These are phyloP conservation scores for Collybiopsis luxurians DNA, from an alignment of 768 basidiomycete genomes.

Conservation along the genomic window DNA sequence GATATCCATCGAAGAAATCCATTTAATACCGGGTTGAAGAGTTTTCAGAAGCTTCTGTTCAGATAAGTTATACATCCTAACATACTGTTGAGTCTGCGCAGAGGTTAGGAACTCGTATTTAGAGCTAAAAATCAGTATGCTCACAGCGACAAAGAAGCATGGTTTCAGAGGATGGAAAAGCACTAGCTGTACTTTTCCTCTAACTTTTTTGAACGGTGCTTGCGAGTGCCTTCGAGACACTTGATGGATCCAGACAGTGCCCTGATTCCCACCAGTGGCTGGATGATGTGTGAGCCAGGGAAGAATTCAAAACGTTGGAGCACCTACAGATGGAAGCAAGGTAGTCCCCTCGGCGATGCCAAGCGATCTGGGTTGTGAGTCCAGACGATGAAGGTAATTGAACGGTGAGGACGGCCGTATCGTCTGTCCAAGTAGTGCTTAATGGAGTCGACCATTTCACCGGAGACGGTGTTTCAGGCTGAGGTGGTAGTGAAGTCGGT, in stretches of 20 bases:
- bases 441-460: conserved; percentile 67
- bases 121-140: conserved; percentile 22
- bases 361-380: conserved; percentile 74
- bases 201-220: conserved; percentile 95
- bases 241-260: conserved; percentile 95
- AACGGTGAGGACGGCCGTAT: conserved; percentile 58
- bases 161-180: conserved; percentile 94
- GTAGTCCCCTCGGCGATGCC: conserved; percentile 96
- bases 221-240: conserved; percentile 92
- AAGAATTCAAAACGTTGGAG: conserved; percentile 4
- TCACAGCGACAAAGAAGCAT: conserved; percentile 95
- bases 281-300: conserved; percentile 7
- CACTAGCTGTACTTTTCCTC: conserved; percentile 86
- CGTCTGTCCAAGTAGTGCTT: conserved; percentile 43
- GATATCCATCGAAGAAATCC: conserved; percentile 97
- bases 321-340: conserved; percentile 90
- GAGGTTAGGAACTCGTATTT: background rate
- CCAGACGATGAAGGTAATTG: conserved; percentile 66
- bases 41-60: conserved; percentile 94
- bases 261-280: conserved; percentile 71
- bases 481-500: conserved; percentile 61
- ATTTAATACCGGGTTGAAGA: conserved; percentile 90
- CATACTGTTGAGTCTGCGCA: conserved; percentile 89
- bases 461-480: conserved; percentile 53
- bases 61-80: conserved; percentile 91